phyloP scores from a whole-genome alignment of 257 asterid genomes.

The Nicotiana obtusifolia region DNA sequence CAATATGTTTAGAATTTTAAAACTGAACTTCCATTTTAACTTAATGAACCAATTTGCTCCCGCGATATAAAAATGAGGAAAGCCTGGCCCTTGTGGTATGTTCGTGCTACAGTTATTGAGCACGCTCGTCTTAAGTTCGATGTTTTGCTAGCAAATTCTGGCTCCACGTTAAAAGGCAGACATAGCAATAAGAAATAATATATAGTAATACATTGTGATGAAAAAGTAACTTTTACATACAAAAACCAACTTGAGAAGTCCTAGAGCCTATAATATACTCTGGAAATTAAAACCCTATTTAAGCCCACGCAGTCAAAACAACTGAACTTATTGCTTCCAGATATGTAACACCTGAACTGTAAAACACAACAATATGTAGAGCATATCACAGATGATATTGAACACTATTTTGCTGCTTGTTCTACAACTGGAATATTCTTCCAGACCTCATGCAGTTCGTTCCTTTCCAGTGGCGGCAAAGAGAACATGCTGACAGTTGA shows the following conservation, averaged over 20 bases:
- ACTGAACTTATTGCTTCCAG: neutral
- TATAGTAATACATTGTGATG: too few species aligned
- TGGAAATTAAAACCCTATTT: neutral
- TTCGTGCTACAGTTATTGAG: neutral
- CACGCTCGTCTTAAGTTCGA: neutral
- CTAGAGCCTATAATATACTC: neutral
- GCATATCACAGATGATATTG: neutral
- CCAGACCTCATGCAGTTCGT: slow-evolving; percentile 28
- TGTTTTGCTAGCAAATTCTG: neutral
- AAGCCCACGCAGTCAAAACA: neutral
- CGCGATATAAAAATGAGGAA: neutral
- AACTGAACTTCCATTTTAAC: too few species aligned
- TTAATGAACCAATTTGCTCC: too few species aligned
- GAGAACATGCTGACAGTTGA: slow-evolving; percentile 58
- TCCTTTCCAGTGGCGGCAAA: slow-evolving; percentile 48
- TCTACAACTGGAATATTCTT: slow-evolving; percentile 24
- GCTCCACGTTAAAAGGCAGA: neutral
- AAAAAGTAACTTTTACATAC: neutral
- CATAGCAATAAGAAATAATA: neutral
- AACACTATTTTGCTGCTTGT: slow-evolving; percentile 25
- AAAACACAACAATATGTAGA: neutral
- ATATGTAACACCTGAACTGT: neutral
- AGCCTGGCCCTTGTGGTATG: neutral
- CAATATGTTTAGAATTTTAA: too few species aligned
- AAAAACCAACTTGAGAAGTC: neutral